These are phyloP conservation scores for Neurospora crassa DNA, from an alignment of 2,329 filamentous ascomycete species.

Conservation along the genomic window DNA sequence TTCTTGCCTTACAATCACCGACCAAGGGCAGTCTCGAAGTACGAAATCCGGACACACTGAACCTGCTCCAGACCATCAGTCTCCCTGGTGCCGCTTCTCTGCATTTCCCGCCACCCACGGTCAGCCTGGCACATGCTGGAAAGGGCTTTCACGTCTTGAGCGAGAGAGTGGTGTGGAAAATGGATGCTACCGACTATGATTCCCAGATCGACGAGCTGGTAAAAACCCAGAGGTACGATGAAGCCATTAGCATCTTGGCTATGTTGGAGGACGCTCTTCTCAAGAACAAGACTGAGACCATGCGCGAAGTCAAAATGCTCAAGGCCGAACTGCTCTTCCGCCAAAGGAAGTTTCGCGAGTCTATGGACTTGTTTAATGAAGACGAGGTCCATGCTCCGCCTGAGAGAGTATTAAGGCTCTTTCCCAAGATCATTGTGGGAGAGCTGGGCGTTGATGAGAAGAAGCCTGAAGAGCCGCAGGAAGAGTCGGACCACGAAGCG, in stretches of 20 bases:
- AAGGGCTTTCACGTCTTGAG: conserved; percentile 94
- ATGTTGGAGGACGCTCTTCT: conserved; percentile 92
- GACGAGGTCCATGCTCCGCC: conserved; percentile 84
- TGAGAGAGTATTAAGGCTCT: conserved; percentile 76
- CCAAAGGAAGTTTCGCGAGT: conserved; percentile 70
- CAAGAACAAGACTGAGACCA: conserved; percentile 67
- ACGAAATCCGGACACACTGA: conserved; percentile 83
- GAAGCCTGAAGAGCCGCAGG: conserved; percentile 26
- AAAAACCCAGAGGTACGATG: conserved; percentile 65
- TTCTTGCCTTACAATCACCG: conserved; percentile 75
- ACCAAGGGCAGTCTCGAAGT: conserved; percentile 82
- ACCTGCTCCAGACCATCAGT: conserved; percentile 75
- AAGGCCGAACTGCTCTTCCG: conserved; percentile 84
- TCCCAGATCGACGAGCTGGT: conserved; percentile 79
- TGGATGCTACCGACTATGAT: conserved; percentile 88
- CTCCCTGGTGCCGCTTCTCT: conserved; percentile 75
- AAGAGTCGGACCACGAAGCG: conserved; percentile 23
- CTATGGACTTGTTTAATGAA: conserved; percentile 77
- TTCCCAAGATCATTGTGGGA: conserved; percentile 75
- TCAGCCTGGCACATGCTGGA: conserved; percentile 88
- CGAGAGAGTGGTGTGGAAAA: conserved; percentile 88
- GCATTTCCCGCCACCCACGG: conserved; percentile 85
- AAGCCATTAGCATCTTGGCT: conserved; percentile 78
- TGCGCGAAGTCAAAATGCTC: conserved; percentile 80
- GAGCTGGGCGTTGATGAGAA: conserved; percentile 43